These are phyloP conservation scores for Chaetomium sp. DNA, from an alignment of 2,329 filamentous ascomycete species.

Conservation along the genomic window DNA sequence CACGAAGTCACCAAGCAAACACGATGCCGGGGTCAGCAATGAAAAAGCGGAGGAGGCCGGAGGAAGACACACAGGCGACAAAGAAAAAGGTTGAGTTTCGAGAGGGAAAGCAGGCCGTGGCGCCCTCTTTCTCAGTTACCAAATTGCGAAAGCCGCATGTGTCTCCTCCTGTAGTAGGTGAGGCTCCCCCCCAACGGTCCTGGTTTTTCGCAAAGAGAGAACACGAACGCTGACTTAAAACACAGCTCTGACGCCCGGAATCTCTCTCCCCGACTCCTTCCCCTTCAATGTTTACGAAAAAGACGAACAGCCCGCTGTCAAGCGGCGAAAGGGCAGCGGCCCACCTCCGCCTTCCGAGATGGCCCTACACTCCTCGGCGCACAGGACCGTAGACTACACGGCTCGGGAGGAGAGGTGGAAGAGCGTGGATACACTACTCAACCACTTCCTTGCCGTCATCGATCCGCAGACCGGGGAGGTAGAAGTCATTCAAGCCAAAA, in stretches of 20 bases:
- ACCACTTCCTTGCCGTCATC: conserved; percentile 67
- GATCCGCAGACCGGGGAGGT: conserved; percentile 62
- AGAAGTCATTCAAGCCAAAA: conserved; percentile 64
- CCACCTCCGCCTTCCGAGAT: conserved; percentile 49
- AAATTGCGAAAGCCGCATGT: conserved; percentile 34
- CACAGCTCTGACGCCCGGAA: conserved; percentile 47
- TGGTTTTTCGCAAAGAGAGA: neutral
- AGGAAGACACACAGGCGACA: conserved; percentile 25
- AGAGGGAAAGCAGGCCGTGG: conserved; percentile 14
- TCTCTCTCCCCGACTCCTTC: conserved; percentile 42
- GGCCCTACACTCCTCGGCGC: conserved; percentile 59
- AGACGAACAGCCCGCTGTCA: conserved; percentile 44
- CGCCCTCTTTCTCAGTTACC: conserved; percentile 30
- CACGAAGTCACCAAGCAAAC: conserved; percentile 14
- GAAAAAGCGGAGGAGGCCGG: conserved; percentile 32
- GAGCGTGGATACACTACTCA: conserved; percentile 50
- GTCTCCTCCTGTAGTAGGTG: conserved; percentile 41
- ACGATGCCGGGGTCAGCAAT: conserved; percentile 30
- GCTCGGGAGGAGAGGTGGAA: conserved; percentile 54
- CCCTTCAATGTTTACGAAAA: conserved; percentile 55
- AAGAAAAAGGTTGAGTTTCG: conserved; percentile 30
- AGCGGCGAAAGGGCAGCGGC: conserved; percentile 35
- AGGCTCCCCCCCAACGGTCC: conserved; percentile 13
- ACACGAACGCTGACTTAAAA: conserved; percentile 12
- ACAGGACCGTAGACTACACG: conserved; percentile 62